A percentile compares a stretch with the other conserved stretches of the same genome.
Conservation (phyloP, 2,329 filamentous ascomycete genomes). For the Akanthomyces lecanii region DNA sequence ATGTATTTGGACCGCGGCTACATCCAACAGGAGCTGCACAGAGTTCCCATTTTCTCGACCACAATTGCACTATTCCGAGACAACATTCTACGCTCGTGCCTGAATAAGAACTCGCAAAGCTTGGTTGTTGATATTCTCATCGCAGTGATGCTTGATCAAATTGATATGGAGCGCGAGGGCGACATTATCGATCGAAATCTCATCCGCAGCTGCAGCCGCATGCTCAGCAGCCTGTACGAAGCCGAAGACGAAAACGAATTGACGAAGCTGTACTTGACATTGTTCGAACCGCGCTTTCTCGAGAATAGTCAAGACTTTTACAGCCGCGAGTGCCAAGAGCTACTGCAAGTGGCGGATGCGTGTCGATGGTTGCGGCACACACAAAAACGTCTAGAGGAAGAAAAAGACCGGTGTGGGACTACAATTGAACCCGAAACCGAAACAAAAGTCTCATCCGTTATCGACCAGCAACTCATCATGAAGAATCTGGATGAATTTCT, state of each 20-base stretch:
- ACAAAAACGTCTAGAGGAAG: constrained; percentile 69
- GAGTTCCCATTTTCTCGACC: constrained; percentile 75
- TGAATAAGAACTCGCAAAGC: constrained; percentile 42
- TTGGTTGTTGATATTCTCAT: constrained; percentile 72
- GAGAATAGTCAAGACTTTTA: constrained; percentile 71
- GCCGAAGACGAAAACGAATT: constrained; percentile 71
- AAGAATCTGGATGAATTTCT: constrained; percentile 78
- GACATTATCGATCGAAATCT: constrained; percentile 81
- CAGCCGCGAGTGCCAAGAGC: constrained; percentile 63
- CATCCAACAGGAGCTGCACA: constrained; percentile 59
- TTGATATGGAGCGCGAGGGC: constrained; percentile 86
- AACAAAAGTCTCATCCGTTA: constrained; percentile 68
- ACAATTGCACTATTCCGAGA: constrained; percentile 88
- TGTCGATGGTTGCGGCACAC: constrained; percentile 77
- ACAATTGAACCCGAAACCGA: constrained; percentile 71
- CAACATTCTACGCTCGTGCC: constrained; percentile 65
- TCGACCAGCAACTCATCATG: constrained; percentile 76
- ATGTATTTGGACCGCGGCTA: constrained; percentile 97
- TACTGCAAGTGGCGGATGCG: constrained; percentile 76
- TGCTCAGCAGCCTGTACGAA: constrained; percentile 87
- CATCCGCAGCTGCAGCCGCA: constrained; percentile 77
- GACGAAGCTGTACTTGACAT: constrained; percentile 76
- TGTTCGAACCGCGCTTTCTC: constrained; percentile 78
- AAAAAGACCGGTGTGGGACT: constrained; percentile 75
- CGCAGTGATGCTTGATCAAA: constrained; percentile 80